Conservation (phyloP, 805 yeast genomes). For the Saccharomycopsis fodiens region DNA sequence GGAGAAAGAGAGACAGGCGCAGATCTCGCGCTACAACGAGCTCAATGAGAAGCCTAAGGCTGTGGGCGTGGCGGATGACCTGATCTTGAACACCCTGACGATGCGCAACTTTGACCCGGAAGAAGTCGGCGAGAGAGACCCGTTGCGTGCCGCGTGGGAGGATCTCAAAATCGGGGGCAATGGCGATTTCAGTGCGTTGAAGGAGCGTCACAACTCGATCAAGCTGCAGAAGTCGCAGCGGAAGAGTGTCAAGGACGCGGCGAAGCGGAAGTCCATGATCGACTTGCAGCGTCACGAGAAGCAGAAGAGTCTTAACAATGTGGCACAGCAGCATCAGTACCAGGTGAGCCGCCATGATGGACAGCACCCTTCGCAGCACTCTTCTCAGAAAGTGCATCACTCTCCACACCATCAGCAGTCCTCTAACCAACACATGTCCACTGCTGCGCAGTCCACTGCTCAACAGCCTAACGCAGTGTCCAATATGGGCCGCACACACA, state of each 20-base stretch:
- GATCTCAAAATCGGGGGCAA: slow-evolving; percentile 35
- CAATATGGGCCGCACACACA: not conserved
- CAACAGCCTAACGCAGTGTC: not conserved
- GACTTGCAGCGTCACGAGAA: slow-evolving; percentile 2
- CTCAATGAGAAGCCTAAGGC: too few species aligned
- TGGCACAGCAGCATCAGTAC: not conserved
- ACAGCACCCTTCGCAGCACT: not conserved
- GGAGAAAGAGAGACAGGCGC: slow-evolving; percentile 3
- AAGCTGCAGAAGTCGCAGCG: slow-evolving; percentile 22
- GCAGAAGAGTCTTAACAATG: not conserved
- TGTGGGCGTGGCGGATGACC: too few species aligned
- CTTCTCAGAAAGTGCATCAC: not conserved
- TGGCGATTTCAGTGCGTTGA: slow-evolving; percentile 34
- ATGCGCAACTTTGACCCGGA: slow-evolving; percentile 20
- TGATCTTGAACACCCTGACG: slow-evolving; percentile 20
- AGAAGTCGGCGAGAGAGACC: slow-evolving; percentile 31
- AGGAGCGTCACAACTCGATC: slow-evolving; percentile 27
- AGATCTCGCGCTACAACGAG: slow-evolving; percentile 10
- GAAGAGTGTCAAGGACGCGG: not conserved
- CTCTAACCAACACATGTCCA: too few species aligned
- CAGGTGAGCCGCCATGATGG: too few species aligned
- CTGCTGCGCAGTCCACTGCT: not conserved
- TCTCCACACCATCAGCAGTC: not conserved
- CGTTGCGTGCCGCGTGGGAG: slow-evolving; percentile 47
- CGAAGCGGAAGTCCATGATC: slow-evolving; percentile 8